These are phyloP conservation scores for Starmera dryadoides DNA, from an alignment of 805 yeast genomes.

Conservation along the genomic window DNA sequence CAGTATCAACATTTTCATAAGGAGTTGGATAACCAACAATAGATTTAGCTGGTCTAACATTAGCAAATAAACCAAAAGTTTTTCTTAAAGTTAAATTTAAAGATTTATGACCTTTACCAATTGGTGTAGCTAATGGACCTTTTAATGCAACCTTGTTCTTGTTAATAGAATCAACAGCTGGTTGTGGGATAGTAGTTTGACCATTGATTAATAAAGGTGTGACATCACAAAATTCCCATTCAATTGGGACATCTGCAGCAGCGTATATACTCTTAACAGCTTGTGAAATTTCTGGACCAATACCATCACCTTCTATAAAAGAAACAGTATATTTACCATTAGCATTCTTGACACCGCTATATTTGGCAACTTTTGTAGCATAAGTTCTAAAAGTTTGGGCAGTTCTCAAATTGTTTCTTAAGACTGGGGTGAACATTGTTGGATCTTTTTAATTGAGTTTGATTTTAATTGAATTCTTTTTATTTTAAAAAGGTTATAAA, in stretches of 20 bases:
- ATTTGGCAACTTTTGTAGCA: constrained; percentile 51
- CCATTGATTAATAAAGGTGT: constrained; percentile 90
- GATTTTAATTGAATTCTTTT: too few species aligned
- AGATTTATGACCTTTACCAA: constrained; percentile 97
- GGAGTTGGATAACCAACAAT: constrained; percentile 89
- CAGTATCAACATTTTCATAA: constrained; percentile 78
- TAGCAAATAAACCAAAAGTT: constrained; percentile 93
- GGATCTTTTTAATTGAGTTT: too few species aligned
- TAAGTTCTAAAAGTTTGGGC: constrained; percentile 17
- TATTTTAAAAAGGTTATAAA: too few species aligned
- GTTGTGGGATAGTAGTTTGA: constrained; percentile 86
- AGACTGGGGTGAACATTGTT: neutral
- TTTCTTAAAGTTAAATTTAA: constrained; percentile 96
- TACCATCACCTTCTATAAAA: constrained; percentile 97
- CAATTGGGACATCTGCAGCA: constrained; percentile 93
- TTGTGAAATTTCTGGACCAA: constrained; percentile 91
- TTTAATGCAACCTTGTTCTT: constrained; percentile 91
- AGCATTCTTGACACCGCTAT: constrained; percentile 54
- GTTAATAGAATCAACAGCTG: constrained; percentile 89
- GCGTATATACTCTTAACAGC: constrained; percentile 89
- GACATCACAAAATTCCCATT: constrained; percentile 96
- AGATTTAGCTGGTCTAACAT: constrained; percentile 94
- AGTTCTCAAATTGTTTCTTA: neutral
- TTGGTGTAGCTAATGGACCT: constrained; percentile 98
- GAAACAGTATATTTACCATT: constrained; percentile 91